Evolutionary conservation across 1,139 yeast species (phyloP).

Genomic region (Kodamaea ohmeri): DNA sequence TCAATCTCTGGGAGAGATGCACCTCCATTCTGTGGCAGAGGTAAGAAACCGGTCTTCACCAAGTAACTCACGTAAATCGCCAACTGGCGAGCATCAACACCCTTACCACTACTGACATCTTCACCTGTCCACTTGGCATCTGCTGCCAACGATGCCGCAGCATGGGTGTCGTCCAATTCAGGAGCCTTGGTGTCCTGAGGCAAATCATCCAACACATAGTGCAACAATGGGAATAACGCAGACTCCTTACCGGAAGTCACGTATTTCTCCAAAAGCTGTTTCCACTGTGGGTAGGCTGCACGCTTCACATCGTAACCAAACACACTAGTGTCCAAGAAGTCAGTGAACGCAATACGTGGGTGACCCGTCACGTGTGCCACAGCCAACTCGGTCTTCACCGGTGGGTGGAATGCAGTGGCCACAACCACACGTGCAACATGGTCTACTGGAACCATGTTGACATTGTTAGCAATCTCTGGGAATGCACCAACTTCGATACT

Average conservation of each 20-base stretch:
- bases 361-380: slow-evolving; percentile 98
- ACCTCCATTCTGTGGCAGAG: slow-evolving; percentile 50
- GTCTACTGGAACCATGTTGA: slow-evolving; percentile 97
- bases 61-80: slow-evolving; percentile 80
- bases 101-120: slow-evolving; percentile 67
- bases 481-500: slow-evolving; percentile 80
- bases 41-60: slow-evolving; percentile 74
- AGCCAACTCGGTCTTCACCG: slow-evolving; percentile 46
- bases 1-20: slow-evolving; percentile 55
- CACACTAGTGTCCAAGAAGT: slow-evolving; percentile 62
- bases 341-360: slow-evolving; percentile 80
- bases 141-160: slow-evolving; percentile 56
- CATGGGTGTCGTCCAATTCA: slow-evolving; percentile 84
- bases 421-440: slow-evolving; percentile 92
- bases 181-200: slow-evolving; percentile 94
- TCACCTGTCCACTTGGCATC: slow-evolving; percentile 65
- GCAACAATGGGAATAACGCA: slow-evolving; percentile 89
- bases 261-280: slow-evolving; percentile 65
- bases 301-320: slow-evolving; percentile 71
- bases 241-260: slow-evolving; percentile 70
- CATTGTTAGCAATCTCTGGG: slow-evolving; percentile 84
- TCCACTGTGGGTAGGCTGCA: slow-evolving; percentile 78
- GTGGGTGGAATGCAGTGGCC: slow-evolving; percentile 80
- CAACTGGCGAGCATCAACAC: slow-evolving; percentile 64
- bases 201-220: slow-evolving; percentile 87